Percentiles rank a stretch among this genome's conserved stretches.
These are phyloP conservation scores for Esteya vermicola DNA, from an alignment of 2,329 filamentous ascomycete genomes.

Conservation along the genomic window DNA sequence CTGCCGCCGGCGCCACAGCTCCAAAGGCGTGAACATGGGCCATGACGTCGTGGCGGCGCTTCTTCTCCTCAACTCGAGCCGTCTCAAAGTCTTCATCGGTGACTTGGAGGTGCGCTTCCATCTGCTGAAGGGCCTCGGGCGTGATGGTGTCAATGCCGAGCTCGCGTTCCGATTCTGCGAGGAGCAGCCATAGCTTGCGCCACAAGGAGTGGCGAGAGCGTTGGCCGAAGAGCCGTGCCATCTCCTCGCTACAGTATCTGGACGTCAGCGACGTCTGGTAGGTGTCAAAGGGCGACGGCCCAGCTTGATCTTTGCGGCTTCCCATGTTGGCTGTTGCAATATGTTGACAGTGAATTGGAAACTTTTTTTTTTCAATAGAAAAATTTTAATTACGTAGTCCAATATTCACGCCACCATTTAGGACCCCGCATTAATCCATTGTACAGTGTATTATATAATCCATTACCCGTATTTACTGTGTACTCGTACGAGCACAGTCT, in stretches of 20 bases:
- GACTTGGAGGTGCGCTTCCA: conserved; percentile 47
- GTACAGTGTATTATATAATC: too few relatives aligned
- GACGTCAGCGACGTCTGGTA: conserved; percentile 55
- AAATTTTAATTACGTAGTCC: too few relatives aligned
- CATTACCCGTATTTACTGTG: too few relatives aligned
- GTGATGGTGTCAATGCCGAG: conserved; percentile 60
- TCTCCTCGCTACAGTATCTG: conserved; percentile 60
- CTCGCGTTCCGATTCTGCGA: conserved; percentile 73
- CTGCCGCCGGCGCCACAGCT: background rate
- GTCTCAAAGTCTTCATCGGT: background rate
- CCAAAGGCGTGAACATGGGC: conserved; percentile 1
- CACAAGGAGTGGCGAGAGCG: conserved; percentile 62
- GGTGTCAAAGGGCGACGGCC: conserved; percentile 23
- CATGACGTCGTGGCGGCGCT: background rate
- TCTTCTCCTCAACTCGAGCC: conserved; percentile 1
- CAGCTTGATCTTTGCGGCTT: background rate
- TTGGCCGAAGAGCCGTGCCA: conserved; percentile 66
- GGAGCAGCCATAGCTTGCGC: conserved; percentile 72
- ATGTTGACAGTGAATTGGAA: too few relatives aligned
- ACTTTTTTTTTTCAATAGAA: too few relatives aligned
- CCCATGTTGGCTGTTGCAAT: background rate
- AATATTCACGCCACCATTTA: too few relatives aligned
- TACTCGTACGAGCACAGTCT: too few relatives aligned
- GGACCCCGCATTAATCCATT: too few relatives aligned
- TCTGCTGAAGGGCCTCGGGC: conserved; percentile 58